Evolutionary conservation across 306 rosid species (phyloP).

Genomic region (Corylus avellana): DNA sequence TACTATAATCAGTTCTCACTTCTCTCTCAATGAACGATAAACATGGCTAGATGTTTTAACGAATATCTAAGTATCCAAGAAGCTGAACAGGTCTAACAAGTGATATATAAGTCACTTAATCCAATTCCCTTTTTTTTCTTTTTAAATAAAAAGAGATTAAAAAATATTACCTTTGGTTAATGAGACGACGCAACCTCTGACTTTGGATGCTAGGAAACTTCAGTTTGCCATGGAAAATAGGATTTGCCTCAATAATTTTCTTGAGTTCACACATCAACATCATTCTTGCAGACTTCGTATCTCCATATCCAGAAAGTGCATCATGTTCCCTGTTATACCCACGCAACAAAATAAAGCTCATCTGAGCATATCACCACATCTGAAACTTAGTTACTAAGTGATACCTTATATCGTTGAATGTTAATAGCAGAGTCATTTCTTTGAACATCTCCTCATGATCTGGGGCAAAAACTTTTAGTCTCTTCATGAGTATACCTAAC

Average conservation of each 20-base stretch:
- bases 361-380: not conserved
- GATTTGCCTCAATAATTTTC: slow-evolving; percentile 24
- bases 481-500: slow-evolving; percentile 30
- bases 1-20: slow-evolving; percentile 24
- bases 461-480: slow-evolving; percentile 24
- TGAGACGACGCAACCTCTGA: slow-evolving; percentile 7
- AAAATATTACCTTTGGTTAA: slow-evolving; percentile 24
- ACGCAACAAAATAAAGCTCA: not conserved
- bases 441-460: slow-evolving; percentile 3
- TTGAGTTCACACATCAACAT: not conserved
- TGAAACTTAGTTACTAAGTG: slow-evolving; percentile 8
- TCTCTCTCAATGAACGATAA: not conserved
- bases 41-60: not conserved
- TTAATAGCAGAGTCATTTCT: slow-evolving; percentile 23
- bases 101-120: not conserved
- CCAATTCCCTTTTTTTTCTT: not conserved
- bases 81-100: not conserved
- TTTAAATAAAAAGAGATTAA: slow-evolving; percentile 11
- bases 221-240: slow-evolving; percentile 19
- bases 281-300: slow-evolving; percentile 29
- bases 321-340: slow-evolving; percentile 22
- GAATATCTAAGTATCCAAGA: slow-evolving; percentile 5
- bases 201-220: not conserved
- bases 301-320: slow-evolving; percentile 18
- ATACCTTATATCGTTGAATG: slow-evolving; percentile 29